Percentiles rank a stretch among this genome's conserved stretches.
These are phyloP conservation scores for Vitis rotundifolia DNA, from an alignment of 164 flowering plant genomes.

Conservation along the genomic window DNA sequence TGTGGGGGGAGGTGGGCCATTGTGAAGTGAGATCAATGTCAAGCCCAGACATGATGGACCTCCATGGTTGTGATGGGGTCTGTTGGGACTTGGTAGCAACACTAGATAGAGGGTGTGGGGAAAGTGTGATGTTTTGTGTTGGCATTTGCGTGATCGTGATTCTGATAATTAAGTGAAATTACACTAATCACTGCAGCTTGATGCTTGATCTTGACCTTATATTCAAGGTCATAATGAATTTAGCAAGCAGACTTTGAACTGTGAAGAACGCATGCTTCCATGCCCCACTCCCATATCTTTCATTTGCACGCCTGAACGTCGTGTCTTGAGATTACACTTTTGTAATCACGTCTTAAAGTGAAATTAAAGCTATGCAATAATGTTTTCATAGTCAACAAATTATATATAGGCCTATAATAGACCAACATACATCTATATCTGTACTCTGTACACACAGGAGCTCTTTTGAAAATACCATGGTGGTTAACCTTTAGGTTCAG, in stretches of 20 bases:
- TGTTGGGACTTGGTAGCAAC: too few species aligned
- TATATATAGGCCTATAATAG: too few species aligned
- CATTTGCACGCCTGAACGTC: slow-evolving; percentile 16
- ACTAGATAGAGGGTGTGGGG: too few species aligned
- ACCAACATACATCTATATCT: too few species aligned
- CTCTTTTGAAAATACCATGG: too few species aligned
- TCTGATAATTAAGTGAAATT: too few species aligned
- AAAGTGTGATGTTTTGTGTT: neutral
- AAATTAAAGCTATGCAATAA: neutral
- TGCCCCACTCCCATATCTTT: slow-evolving; percentile 8
- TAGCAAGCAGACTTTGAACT: slow-evolving; percentile 2
- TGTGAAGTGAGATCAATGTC: neutral
- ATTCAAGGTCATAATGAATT: slow-evolving; percentile 2
- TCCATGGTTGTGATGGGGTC: too few species aligned
- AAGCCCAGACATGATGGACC: neutral
- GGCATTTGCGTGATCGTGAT: neutral
- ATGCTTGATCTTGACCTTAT: neutral
- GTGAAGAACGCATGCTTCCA: slow-evolving; percentile 10
- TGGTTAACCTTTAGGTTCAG: too few species aligned
- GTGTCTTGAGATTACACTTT: slow-evolving; percentile 4
- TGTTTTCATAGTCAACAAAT: neutral
- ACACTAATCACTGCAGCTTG: neutral
- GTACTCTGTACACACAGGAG: too few species aligned
- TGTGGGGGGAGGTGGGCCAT: neutral
- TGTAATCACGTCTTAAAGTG: slow-evolving; percentile 3